Evolutionary conservation across 1,284 basidiomycete genomes (phyloP).

Genomic region (Marasmius fiardii): DNA sequence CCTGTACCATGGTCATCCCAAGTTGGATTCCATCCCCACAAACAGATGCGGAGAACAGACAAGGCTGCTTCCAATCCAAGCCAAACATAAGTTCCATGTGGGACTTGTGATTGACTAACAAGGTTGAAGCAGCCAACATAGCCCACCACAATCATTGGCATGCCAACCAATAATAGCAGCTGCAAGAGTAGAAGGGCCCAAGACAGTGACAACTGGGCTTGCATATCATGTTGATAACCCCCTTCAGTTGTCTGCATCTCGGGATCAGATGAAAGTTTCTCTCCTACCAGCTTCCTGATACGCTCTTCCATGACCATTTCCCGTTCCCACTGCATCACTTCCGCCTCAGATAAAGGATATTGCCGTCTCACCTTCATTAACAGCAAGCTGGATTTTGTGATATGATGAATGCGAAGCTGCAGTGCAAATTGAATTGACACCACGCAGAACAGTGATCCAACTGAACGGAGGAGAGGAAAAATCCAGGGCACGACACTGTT

Average conservation of each 20-base stretch:
- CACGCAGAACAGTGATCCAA: background rate
- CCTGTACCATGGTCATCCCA: background rate
- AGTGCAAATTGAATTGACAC: background rate
- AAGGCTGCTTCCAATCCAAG: background rate
- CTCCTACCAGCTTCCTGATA: background rate
- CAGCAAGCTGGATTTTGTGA: background rate
- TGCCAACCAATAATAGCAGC: background rate
- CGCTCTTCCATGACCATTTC: background rate
- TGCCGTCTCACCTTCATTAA: background rate
- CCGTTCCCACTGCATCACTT: background rate
- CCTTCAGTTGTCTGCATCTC: no score
- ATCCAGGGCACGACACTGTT: background rate
- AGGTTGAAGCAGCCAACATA: slow-evolving; percentile 1
- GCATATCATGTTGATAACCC: no score
- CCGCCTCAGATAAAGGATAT: background rate
- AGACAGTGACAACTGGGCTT: no score
- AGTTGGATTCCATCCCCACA: background rate
- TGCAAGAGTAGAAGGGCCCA: background rate
- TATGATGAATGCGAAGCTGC: background rate
- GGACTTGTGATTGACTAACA: background rate
- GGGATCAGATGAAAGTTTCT: background rate
- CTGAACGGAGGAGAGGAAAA: background rate
- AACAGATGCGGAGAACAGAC: background rate
- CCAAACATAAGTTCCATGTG: background rate
- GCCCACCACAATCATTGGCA: background rate